These are phyloP conservation scores for Cladosporium oxysporum DNA, from an alignment of 2,329 filamentous ascomycete species.

Conservation along the genomic window DNA sequence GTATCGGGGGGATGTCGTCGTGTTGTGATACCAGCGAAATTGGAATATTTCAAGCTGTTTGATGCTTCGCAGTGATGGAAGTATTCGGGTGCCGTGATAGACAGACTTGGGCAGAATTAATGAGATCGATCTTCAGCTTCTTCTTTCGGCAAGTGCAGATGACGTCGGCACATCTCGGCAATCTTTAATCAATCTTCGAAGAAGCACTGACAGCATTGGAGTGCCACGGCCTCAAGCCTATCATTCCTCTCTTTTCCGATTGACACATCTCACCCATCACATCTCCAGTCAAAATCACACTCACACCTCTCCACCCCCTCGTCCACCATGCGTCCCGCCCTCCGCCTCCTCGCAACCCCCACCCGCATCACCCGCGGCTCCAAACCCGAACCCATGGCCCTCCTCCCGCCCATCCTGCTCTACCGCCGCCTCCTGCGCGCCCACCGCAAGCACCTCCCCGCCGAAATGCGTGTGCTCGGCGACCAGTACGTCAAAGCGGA, in stretches of 20 bases:
- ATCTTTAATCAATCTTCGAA: not conserved
- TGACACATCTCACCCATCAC: not conserved
- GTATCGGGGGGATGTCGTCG: not conserved
- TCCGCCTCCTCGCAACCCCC: slow-evolving; percentile 36
- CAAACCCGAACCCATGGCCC: slow-evolving; percentile 58
- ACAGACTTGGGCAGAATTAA: not conserved
- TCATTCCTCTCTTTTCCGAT: not conserved
- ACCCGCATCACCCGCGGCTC: slow-evolving; percentile 40
- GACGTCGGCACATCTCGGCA: slow-evolving; percentile 17
- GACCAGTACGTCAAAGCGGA: slow-evolving; percentile 93
- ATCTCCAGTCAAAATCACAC: not conserved
- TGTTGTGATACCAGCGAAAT: not conserved
- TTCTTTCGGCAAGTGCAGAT: slow-evolving; percentile 11
- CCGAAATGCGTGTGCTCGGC: slow-evolving; percentile 76
- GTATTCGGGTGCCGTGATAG: not conserved
- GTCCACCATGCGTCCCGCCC: slow-evolving; percentile 29
- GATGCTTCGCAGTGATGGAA: not conserved
- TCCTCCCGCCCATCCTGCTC: slow-evolving; percentile 83
- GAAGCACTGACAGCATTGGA: not conserved
- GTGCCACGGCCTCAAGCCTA: not conserved
- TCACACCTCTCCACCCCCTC: not conserved
- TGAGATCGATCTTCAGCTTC: slow-evolving; percentile 6
- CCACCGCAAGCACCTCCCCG: slow-evolving; percentile 75
- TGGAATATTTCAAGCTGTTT: not conserved
- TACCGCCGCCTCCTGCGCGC: slow-evolving; percentile 85